These are phyloP conservation scores for Citrus unshiu DNA, from an alignment of 345 rosid species.

Conservation along the genomic window DNA sequence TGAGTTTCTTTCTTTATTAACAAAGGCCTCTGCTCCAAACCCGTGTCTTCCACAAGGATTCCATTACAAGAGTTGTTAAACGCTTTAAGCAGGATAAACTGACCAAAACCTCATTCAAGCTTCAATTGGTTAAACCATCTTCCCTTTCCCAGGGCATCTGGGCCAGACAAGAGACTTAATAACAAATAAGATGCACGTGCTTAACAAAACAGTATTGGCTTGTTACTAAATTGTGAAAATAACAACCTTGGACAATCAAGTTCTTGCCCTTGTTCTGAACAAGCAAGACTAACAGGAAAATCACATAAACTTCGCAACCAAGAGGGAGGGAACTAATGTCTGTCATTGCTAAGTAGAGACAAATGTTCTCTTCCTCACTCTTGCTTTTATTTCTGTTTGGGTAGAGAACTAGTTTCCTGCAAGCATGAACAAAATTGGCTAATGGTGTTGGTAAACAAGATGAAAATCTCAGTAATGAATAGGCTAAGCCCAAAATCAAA, in stretches of 20 bases:
- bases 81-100: conserved; percentile 14
- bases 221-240: too few relatives aligned
- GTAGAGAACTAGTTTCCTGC: conserved; percentile 59
- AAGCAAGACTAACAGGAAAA: conserved; percentile 46
- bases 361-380: conserved; percentile 46
- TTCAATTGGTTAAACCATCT: conserved; percentile 33
- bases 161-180: not conserved
- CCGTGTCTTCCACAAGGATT: conserved; percentile 30
- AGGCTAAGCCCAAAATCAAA: too few relatives aligned
- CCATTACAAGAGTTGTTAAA: conserved; percentile 33
- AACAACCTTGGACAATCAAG: too few relatives aligned
- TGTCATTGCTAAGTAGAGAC: conserved; percentile 46
- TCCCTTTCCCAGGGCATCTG: conserved; percentile 30
- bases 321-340: conserved; percentile 38
- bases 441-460: too few relatives aligned
- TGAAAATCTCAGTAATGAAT: conserved; percentile 4
- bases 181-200: too few relatives aligned
- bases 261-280: conserved; percentile 35
- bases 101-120: conserved; percentile 40
- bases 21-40: conserved; percentile 43
- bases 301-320: conserved; percentile 50
- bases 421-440: not conserved
- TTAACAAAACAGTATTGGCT: too few relatives aligned
- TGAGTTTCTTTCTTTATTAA: conserved; percentile 29
- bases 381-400: conserved; percentile 65